Conservation (phyloP, 169 alveolate genomes). For the Eimeria maxima region DNA sequence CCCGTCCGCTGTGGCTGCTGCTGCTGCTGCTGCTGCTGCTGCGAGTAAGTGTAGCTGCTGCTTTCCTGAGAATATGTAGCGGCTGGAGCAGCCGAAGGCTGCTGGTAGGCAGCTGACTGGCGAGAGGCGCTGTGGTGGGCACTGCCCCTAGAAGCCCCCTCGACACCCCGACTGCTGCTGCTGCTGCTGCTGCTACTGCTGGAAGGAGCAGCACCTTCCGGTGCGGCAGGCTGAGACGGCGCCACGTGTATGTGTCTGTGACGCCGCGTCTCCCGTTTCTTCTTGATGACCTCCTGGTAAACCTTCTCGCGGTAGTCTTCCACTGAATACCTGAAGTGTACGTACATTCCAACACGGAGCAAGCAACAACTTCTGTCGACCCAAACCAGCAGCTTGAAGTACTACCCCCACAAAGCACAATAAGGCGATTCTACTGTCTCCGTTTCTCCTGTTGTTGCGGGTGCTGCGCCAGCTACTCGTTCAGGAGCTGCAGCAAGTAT, state of each 20-base stretch:
- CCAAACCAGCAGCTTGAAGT: conserved; percentile 4
- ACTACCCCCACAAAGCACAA: neutral
- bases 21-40: conserved; percentile 56
- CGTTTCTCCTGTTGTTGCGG: neutral
- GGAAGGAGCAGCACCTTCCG: conserved; percentile 12
- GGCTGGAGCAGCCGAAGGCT: conserved; percentile 44
- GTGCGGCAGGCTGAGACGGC: neutral
- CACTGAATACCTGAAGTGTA: conserved; percentile 53
- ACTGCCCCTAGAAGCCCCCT: neutral
- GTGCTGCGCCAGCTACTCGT: neutral
- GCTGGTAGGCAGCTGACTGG: conserved; percentile 1
- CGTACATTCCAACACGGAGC: conserved; percentile 20
- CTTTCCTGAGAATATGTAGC: conserved; percentile 7
- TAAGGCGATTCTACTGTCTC: too few relatives aligned
- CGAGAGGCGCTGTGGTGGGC: conserved; percentile 39
- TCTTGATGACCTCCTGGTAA: conserved; percentile 84
- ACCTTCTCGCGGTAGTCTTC: conserved; percentile 85
- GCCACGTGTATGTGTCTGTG: conserved; percentile 48
- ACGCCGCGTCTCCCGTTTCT: conserved; percentile 85
- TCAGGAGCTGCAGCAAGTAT: neutral
- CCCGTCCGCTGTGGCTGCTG: neutral
- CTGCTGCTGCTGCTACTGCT: conserved; percentile 64
- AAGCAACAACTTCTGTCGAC: neutral
- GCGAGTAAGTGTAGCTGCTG: conserved; percentile 39
- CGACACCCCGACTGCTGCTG: conserved; percentile 59